phyloP scores from a whole-genome alignment of 164 flowering plant genomes.

The Tetrastigma voinierianum region DNA sequence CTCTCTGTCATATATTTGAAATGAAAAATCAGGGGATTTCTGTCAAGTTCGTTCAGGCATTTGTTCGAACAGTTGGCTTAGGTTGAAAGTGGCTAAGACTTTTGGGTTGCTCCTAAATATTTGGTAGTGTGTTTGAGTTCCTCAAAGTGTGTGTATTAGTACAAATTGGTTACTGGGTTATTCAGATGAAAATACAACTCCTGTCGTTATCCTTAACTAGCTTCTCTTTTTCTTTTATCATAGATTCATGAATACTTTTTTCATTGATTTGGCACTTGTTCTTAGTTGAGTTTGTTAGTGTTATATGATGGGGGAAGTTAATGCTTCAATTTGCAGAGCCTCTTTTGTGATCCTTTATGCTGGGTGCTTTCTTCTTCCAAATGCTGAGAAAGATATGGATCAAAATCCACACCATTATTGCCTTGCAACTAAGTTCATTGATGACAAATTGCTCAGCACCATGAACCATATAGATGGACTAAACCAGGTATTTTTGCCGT shows the following conservation, averaged over 20 bases:
- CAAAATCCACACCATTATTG: conserved; percentile 41
- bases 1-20: not conserved
- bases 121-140: not conserved
- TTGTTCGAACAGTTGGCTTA: conserved; percentile 17
- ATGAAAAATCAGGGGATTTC: too few relatives aligned
- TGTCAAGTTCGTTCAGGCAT: conserved; percentile 7
- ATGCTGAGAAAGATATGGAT: conserved; percentile 22
- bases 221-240: not conserved
- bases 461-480: conserved; percentile 47
- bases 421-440: conserved; percentile 84
- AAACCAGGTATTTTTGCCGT: conserved; percentile 58
- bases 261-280: not conserved
- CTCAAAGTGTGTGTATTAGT: too few relatives aligned
- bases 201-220: not conserved
- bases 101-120: not conserved
- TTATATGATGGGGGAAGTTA: not conserved
- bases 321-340: conserved; percentile 53
- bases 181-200: not conserved
- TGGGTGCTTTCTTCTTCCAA: conserved; percentile 50
- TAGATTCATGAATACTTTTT: not conserved
- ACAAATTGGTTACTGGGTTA: too few relatives aligned
- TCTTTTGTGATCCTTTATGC: conserved; percentile 77
- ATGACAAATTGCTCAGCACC: conserved; percentile 60
- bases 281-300: not conserved
- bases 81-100: not conserved